phyloP scores from a whole-genome alignment of 192 early-diverging fungal genomes.

The Rhizoclosmatium sp. region DNA sequence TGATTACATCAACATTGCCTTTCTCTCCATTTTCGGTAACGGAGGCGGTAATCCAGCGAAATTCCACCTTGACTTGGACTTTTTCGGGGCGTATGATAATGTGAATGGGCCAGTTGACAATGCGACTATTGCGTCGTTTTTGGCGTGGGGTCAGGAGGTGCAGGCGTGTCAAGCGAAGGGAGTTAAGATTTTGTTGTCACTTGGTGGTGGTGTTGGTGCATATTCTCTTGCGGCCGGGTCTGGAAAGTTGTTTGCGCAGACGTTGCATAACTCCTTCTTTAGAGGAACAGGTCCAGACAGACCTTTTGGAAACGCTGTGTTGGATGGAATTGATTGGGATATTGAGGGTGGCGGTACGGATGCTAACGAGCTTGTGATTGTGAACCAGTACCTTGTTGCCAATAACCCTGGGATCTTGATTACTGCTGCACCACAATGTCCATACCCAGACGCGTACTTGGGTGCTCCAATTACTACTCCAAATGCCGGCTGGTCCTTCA shows the following conservation, averaged over 20 bases:
- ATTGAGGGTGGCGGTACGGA: constrained; percentile 71
- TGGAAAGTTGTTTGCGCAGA: constrained; percentile 13
- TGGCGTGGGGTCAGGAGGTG: constrained; percentile 1
- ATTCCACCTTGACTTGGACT: constrained; percentile 12
- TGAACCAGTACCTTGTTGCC: constrained; percentile 62
- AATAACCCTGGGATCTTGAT: constrained; percentile 56
- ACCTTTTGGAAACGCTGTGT: constrained; percentile 25
- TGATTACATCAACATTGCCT: constrained; percentile 27
- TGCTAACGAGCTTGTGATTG: constrained; percentile 65
- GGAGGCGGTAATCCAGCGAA: background rate
- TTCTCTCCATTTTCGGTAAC: constrained; percentile 13
- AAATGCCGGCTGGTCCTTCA: constrained; percentile 70
- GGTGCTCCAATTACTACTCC: constrained; percentile 58
- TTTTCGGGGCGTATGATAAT: constrained; percentile 15
- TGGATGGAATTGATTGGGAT: constrained; percentile 55
- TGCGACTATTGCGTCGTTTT: background rate
- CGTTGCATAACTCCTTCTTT: constrained; percentile 25
- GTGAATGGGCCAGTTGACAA: background rate
- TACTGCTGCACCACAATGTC: constrained; percentile 77
- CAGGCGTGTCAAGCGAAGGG: constrained; percentile 20
- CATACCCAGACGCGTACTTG: constrained; percentile 73
- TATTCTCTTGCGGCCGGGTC: constrained; percentile 9
- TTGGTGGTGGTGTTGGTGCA: constrained; percentile 21
- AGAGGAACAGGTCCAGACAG: background rate
- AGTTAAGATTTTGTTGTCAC: constrained; percentile 24